These are phyloP conservation scores for Vaccinium macrocarpon DNA, from an alignment of 148 eudicot species.

Conservation along the genomic window DNA sequence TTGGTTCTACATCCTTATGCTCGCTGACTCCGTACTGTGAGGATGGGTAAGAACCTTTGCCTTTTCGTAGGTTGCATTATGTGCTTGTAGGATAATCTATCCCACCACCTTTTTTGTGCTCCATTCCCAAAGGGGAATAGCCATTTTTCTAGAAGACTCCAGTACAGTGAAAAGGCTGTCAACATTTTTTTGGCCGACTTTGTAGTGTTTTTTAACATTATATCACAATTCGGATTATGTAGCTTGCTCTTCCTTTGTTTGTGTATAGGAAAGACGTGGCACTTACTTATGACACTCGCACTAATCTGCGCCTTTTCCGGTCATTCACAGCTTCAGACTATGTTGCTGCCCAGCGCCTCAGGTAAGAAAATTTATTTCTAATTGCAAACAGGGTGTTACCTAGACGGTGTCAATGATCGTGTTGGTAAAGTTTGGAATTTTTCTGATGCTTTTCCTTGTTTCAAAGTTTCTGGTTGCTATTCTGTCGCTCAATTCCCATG, in stretches of 20 bases:
- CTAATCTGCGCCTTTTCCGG: conserved; percentile 71
- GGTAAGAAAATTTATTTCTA: conserved; percentile 35
- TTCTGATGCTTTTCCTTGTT: background rate
- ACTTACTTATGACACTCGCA: conserved; percentile 77
- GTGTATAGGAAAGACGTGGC: conserved; percentile 46
- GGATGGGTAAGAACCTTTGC: conserved; percentile 62
- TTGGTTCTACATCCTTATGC: conserved; percentile 78
- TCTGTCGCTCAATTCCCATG: background rate
- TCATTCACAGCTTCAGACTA: conserved; percentile 85
- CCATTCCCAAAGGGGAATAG: background rate
- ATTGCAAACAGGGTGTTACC: background rate
- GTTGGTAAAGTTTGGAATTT: background rate
- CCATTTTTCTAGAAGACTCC: background rate
- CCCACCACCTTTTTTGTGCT: background rate
- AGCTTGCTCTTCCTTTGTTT: conserved; percentile 16
- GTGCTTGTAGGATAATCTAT: background rate
- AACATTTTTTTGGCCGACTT: conserved; percentile 4
- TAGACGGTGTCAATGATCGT: background rate
- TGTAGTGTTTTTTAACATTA: background rate
- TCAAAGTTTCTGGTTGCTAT: background rate
- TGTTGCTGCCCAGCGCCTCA: conserved; percentile 79
- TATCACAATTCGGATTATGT: background rate
- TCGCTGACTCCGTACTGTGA: conserved; percentile 63
- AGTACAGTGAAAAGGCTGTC: background rate
- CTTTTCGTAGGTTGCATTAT: background rate